Evolutionary conservation across 2,329 filamentous ascomycete species (phyloP).

Genomic region (Neofusicoccum umdonicola): DNA sequence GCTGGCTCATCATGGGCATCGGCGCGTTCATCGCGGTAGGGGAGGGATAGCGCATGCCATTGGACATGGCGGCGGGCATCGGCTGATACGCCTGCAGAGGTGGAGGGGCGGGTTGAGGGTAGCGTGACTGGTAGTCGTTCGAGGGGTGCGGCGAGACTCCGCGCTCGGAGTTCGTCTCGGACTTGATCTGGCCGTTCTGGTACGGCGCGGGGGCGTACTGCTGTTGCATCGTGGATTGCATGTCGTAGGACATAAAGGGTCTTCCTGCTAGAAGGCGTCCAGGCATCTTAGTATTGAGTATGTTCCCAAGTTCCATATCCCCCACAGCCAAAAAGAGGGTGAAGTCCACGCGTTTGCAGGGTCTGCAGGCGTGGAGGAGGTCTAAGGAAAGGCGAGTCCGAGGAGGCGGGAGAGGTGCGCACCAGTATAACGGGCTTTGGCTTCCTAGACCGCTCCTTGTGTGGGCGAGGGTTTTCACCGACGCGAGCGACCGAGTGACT

Average conservation of each 20-base stretch:
- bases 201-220: slow-evolving; percentile 48
- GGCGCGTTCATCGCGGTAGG: slow-evolving; percentile 51
- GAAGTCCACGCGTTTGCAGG: slow-evolving; percentile 17
- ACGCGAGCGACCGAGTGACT: slow-evolving; percentile 10
- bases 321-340: slow-evolving; percentile 21
- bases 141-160: slow-evolving; percentile 55
- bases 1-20: slow-evolving; percentile 55
- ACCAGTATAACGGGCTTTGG: slow-evolving; percentile 17
- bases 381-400: slow-evolving; percentile 18
- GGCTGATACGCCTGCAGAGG: slow-evolving; percentile 48
- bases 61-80: slow-evolving; percentile 50
- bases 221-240: slow-evolving; percentile 44
- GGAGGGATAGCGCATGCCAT: slow-evolving; percentile 55
- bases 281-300: slow-evolving; percentile 44
- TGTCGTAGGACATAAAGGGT: slow-evolving; percentile 31
- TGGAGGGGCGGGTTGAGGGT: slow-evolving; percentile 57
- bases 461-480: slow-evolving; percentile 6
- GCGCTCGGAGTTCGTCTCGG: slow-evolving; percentile 59
- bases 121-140: slow-evolving; percentile 53
- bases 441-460: slow-evolving; percentile 17
- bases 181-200: slow-evolving; percentile 52
- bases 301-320: slow-evolving; percentile 41
- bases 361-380: slow-evolving; percentile 12
- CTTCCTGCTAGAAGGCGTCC: slow-evolving; percentile 35
- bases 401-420: slow-evolving; percentile 19